Evolutionary conservation across 192 early-diverging fungal genomes (phyloP), one percentile per base, ranked within the genome.

Genomic region (Anaeromyces robustus): DNA sequence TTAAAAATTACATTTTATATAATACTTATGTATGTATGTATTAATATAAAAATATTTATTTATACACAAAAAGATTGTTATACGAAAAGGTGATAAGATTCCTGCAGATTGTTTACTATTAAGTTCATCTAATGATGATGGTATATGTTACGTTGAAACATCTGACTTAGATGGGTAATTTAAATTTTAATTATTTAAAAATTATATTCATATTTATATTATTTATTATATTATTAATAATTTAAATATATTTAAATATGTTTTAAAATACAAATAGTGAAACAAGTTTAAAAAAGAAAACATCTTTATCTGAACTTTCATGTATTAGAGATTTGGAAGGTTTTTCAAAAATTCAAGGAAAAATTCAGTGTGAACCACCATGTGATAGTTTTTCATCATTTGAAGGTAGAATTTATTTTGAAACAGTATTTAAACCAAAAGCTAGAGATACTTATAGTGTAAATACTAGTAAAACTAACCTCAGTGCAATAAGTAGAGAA

Each of bases 71-170:
- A 68, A 68, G 52, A 68, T 68, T 22, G 52, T 68, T n/a, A 68
- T 89, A 77, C 83, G 81, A 52, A 91, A 91, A 82, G 87, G 87
- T 29, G 85, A 87, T 7, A 89, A 89, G 80, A 78, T 87, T 29
- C 84, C 86, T 4, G 86, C 88, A 0, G 90, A 91, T 79, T 83
- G 85, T 19, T 82, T 91, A 4, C 77, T 91, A 43, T 37, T 91
- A 16, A 78, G 82, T 41, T 84, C 85, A 26, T 84, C 80, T 17
- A 85, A 84, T 80, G 87, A 87, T 30, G 90, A 91, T 77, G 90
- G 88, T 26, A 87, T 87, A 13, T 87, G 86, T 80, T 91, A 89
- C 77, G 83, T 91, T 30, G 90, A 91, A 81, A 91, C 90, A 26
- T 85, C 88, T 0, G 88, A 91, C 79, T 81, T 91, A 34, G 90